Evolutionary conservation across 345 rosid genomes (phyloP).

Genomic region (Populus ilicifolia): DNA sequence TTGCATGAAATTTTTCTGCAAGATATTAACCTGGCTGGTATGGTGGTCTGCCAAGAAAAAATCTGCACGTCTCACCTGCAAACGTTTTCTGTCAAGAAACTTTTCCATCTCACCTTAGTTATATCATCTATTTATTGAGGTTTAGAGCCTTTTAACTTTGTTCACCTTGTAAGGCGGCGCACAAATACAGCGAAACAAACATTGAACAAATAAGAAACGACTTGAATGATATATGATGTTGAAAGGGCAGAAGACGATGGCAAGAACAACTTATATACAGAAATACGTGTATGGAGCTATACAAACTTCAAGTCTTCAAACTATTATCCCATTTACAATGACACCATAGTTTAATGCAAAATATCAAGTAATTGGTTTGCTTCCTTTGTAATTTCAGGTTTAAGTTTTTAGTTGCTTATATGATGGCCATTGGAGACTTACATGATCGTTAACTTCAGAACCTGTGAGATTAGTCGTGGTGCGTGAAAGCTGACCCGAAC

Average conservation of each 20-base stretch:
- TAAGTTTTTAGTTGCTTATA: too few relatives aligned
- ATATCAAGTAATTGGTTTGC: too few relatives aligned
- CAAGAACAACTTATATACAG: constrained; percentile 38
- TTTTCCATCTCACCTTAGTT: background rate
- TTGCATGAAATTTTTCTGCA: background rate
- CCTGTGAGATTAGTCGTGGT: too few relatives aligned
- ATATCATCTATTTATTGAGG: background rate
- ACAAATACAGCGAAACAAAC: constrained; percentile 31
- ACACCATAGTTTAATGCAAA: too few relatives aligned
- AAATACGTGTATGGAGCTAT: background rate
- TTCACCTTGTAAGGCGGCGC: constrained; percentile 47
- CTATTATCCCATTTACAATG: too few relatives aligned
- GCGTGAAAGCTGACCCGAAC: too few relatives aligned
- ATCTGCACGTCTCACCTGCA: constrained; percentile 61
- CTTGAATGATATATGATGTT: constrained; percentile 45
- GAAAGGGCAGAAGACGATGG: constrained; percentile 50
- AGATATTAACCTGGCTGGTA: constrained; percentile 53
- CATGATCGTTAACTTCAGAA: too few relatives aligned
- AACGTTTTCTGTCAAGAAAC: constrained; percentile 13
- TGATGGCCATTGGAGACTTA: too few relatives aligned
- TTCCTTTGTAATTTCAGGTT: too few relatives aligned
- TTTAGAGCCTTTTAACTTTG: background rate
- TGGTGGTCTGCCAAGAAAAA: constrained; percentile 62
- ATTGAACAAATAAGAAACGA: constrained; percentile 37
- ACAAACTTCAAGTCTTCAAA: too few relatives aligned